These are phyloP conservation scores for Lepidium africanum DNA, from an alignment of 345 rosid species.

Conservation along the genomic window DNA sequence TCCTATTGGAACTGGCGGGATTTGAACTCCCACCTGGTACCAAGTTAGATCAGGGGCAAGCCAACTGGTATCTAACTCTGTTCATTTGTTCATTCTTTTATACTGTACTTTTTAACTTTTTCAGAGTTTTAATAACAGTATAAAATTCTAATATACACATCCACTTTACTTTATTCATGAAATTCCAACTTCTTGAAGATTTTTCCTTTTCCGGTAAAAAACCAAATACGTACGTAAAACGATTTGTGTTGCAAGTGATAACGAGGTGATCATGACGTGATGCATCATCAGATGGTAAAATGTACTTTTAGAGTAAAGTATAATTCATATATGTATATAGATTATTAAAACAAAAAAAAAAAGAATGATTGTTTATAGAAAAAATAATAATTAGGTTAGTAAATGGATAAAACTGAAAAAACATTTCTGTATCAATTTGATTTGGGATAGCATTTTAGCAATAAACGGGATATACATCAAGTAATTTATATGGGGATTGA, in stretches of 20 bases:
- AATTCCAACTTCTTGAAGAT: background rate
- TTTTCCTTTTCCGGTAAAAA: no score
- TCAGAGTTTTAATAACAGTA: background rate
- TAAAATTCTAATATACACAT: background rate
- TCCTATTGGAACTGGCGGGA: no score
- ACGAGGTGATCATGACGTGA: background rate
- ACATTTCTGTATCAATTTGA: no score
- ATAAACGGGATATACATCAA: background rate
- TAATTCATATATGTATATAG: background rate
- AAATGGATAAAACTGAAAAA: background rate
- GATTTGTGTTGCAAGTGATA: background rate
- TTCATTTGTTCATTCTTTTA: no score
- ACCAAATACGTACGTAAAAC: background rate
- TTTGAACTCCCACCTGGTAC: no score
- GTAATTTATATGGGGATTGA: background rate
- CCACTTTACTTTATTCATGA: background rate
- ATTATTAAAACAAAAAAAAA: no score
- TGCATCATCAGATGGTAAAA: background rate
- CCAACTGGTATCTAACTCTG: background rate
- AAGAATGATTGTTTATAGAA: no score
- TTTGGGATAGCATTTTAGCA: background rate
- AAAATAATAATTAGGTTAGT: background rate
- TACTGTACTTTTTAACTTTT: background rate
- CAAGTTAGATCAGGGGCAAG: no score
- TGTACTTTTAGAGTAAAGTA: background rate